Base-by-base conservation (phyloP, 176 grass and related monocot genomes). In the Microstegium vimineum region DNA sequence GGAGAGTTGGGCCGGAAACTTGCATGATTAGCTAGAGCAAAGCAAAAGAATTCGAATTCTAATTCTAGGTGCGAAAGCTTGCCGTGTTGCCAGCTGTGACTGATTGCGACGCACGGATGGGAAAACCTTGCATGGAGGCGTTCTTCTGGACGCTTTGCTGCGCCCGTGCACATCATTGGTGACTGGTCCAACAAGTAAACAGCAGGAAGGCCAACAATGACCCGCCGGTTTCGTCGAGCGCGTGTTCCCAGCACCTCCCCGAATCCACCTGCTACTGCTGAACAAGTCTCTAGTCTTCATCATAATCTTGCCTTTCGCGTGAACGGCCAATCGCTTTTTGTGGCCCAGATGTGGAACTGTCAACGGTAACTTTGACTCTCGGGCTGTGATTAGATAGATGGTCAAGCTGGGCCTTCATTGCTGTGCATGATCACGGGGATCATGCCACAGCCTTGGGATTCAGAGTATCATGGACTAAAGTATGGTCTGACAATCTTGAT, bases 101-200 rank as follows among this genome's bases (percentile, higher is more conserved):
- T 86, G 83, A 85, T 86, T 86, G 88, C 78, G 83, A 90, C 88
- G 22, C 66, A 88, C 31, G 73, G 62, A 86, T 73, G 59, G 56
- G 76, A 32, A 86, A 46, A 66, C 82, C 66, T 37, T 6, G 2
- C 77, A 69, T 3, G 31, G 78, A 52, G 62, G 81, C 32, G 41
- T 72, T 71, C 73, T 15, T 79, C 65, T 17, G 30, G 43, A 32
- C 60, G 73, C 67, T 49, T 79, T 71, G 64, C 36, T 28, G 79
- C 73, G 25, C 25, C 70, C 71, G 52, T 22, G 87, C 71, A 42
- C 42, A n/a, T n/a, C n/a, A n/a, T 14, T 20, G 68, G 47, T 70
- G 73, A 37, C 84, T 64, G 42, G 57, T 33, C 76, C 17, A 30
- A 54, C 68, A 86, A 86, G 76, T 11, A 86, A 66, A 80, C 76